Conservation (phyloP, 2,329 filamentous ascomycete species). For the Macrophomina pseudophaseolina region DNA sequence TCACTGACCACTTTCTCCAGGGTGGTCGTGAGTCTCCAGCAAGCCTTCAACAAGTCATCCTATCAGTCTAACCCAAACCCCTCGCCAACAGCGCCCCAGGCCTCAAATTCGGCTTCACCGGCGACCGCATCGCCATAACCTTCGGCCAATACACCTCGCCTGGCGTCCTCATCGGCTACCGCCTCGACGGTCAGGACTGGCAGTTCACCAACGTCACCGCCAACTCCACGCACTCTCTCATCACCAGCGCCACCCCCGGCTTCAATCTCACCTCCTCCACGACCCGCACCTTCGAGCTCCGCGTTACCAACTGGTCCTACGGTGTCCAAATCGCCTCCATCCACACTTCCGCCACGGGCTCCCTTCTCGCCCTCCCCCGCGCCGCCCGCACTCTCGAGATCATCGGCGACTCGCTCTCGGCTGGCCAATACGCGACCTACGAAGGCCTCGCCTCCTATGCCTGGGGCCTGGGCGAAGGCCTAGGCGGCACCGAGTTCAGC, state of each 20-base stretch:
- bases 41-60: slow-evolving; percentile 30
- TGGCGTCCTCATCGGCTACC: slow-evolving; percentile 61
- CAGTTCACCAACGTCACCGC: slow-evolving; percentile 65
- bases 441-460: slow-evolving; percentile 63
- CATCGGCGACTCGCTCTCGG: slow-evolving; percentile 56
- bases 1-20: slow-evolving; percentile 20
- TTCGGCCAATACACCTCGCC: slow-evolving; percentile 59
- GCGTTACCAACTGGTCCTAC: slow-evolving; percentile 66
- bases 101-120: slow-evolving; percentile 62
- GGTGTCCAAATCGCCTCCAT: slow-evolving; percentile 63
- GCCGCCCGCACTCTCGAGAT: slow-evolving; percentile 49
- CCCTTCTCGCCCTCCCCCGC: slow-evolving; percentile 51
- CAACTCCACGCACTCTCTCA: slow-evolving; percentile 61
- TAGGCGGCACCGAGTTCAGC: slow-evolving; percentile 64
- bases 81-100: slow-evolving; percentile 49
- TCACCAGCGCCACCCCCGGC: slow-evolving; percentile 53
- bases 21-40: slow-evolving; percentile 59
- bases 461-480: slow-evolving; percentile 60
- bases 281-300: slow-evolving; percentile 60
- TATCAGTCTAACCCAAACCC: slow-evolving; percentile 28
- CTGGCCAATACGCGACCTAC: slow-evolving; percentile 64
- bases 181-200: slow-evolving; percentile 65
- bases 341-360: slow-evolving; percentile 55
- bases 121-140: slow-evolving; percentile 57
- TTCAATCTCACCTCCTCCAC: slow-evolving; percentile 51